These are phyloP conservation scores for Phytopythium ostracodes DNA, from an alignment of 352 stramenopile species.

Conservation along the genomic window DNA sequence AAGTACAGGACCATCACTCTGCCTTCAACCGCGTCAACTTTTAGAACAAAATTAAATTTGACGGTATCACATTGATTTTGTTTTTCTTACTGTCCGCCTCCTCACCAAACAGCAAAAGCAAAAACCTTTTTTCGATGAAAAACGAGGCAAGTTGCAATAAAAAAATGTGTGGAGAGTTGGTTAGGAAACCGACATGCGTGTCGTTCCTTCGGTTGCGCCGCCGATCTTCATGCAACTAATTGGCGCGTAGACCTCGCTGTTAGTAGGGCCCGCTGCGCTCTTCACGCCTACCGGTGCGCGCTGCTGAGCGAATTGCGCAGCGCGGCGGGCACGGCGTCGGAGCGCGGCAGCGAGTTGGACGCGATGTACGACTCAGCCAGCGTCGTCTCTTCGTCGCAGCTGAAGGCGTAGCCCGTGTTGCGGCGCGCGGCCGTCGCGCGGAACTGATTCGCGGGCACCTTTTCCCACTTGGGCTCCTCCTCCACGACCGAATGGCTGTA, in stretches of 20 bases:
- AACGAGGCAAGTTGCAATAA: neutral
- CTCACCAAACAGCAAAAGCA: neutral
- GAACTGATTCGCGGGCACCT: constrained; percentile 32
- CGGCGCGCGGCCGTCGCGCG: constrained; percentile 29
- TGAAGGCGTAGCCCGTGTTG: constrained; percentile 80
- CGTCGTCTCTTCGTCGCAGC: constrained; percentile 81
- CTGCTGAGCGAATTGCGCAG: constrained; percentile 48
- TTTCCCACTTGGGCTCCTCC: constrained; percentile 38
- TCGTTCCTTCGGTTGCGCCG: no score
- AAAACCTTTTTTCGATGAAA: neutral
- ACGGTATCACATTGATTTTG: neutral
- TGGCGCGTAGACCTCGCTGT: no score
- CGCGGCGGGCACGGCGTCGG: constrained; percentile 56
- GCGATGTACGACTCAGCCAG: constrained; percentile 82
- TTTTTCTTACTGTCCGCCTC: neutral
- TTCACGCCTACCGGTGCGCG: constrained; percentile 4
- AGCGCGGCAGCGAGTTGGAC: constrained; percentile 68
- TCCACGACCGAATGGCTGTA: constrained; percentile 52
- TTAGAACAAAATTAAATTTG: no score
- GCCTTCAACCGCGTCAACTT: constrained; percentile 1
- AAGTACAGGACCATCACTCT: neutral
- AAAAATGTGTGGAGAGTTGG: neutral
- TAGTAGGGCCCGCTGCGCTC: no score
- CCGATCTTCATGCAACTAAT: no score
- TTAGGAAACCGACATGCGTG: no score